A percentile compares a stretch with the other conserved stretches of the same genome.
These are phyloP conservation scores for Scenedesmus sp. DNA, from an alignment of 163 green algal genomes.

Conservation along the genomic window DNA sequence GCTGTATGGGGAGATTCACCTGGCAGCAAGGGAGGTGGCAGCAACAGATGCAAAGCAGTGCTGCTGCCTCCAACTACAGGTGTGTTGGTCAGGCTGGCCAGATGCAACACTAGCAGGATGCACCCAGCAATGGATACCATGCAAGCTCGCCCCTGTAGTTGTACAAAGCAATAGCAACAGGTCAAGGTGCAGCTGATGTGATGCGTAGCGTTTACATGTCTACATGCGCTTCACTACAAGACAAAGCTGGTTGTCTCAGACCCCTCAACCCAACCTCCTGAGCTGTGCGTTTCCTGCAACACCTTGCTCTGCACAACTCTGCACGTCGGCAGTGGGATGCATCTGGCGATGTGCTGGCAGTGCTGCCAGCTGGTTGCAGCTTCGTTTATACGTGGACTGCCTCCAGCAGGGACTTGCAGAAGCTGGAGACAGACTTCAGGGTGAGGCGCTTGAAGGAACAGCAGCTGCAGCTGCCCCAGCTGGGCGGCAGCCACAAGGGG, in stretches of 20 bases:
- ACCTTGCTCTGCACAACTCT: neutral
- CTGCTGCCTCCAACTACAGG: constrained; percentile 61
- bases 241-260: no score
- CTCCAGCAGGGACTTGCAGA: constrained; percentile 69
- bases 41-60: constrained; percentile 47
- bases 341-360: constrained; percentile 69
- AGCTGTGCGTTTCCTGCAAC: no score
- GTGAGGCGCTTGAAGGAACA: constrained; percentile 40
- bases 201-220: neutral
- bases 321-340: constrained; percentile 72
- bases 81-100: constrained; percentile 18
- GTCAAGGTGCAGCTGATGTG: neutral
- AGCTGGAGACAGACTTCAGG: constrained; percentile 80
- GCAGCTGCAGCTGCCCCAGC: neutral
- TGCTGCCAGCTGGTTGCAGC: constrained; percentile 69
- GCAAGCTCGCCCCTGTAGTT: neutral
- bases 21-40: constrained; percentile 66
- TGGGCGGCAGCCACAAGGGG: neutral
- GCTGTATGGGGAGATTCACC: constrained; percentile 68
- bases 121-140: neutral
- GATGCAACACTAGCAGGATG: neutral
- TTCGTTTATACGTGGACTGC: constrained; percentile 75
- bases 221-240: no score
- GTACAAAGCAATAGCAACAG: neutral
- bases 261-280: neutral